Percentiles rank a stretch among this genome's conserved stretches.
Evolutionary conservation across 2,329 filamentous ascomycete species (phyloP).

Genomic region (Periglandula ipomoeae): DNA sequence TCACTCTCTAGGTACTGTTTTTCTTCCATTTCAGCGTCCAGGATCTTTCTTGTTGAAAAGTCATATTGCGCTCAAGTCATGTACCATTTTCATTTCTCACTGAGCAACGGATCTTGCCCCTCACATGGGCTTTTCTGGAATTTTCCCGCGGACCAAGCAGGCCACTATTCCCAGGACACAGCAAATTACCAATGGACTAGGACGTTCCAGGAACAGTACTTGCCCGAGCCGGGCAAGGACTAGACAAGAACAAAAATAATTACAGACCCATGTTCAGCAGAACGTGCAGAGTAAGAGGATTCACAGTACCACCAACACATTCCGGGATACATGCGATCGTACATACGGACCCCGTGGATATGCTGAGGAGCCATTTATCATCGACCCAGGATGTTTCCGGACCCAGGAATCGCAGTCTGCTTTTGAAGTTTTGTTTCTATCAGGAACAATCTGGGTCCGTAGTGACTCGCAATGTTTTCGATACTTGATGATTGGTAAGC

Average conservation of each 20-base stretch:
- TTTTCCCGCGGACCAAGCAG: not conserved
- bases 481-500: slow-evolving; percentile 9
- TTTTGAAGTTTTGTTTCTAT: not conserved
- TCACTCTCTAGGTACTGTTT: slow-evolving; percentile 54
- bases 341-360: too few relatives aligned
- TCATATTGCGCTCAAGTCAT: slow-evolving; percentile 11
- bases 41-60: slow-evolving; percentile 16
- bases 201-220: slow-evolving; percentile 6
- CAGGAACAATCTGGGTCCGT: not conserved
- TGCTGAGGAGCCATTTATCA: not conserved
- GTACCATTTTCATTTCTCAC: slow-evolving; percentile 16
- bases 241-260: not conserved
- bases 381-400: not conserved
- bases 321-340: too few relatives aligned
- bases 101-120: slow-evolving; percentile 8
- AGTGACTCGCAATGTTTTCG: not conserved
- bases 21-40: slow-evolving; percentile 34
- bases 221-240: slow-evolving; percentile 11
- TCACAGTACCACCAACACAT: not conserved
- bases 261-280: not conserved
- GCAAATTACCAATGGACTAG: slow-evolving; percentile 1
- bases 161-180: not conserved
- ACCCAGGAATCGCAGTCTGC: not conserved
- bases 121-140: not conserved
- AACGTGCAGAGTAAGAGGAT: slow-evolving; percentile 5